A percentile compares a stretch with the other conserved stretches of the same genome.
Evolutionary conservation across 2,329 filamentous ascomycete genomes (phyloP).

Genomic region (Colletotrichum camelliae): DNA sequence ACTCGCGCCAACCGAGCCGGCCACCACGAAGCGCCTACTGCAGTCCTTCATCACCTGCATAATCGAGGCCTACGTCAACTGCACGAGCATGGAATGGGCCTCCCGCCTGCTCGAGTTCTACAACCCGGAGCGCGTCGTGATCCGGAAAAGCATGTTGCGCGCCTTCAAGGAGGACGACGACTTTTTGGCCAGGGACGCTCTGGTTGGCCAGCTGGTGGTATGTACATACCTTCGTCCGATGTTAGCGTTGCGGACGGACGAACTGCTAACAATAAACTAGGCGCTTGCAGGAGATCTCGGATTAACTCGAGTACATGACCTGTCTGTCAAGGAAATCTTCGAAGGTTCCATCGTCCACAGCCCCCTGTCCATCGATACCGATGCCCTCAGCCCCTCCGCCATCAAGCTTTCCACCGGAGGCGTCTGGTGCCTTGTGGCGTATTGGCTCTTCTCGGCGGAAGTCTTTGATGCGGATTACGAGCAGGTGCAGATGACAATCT

Average conservation of each 20-base stretch:
- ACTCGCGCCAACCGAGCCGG: conserved; percentile 60
- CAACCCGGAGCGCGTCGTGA: conserved; percentile 67
- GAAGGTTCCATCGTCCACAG: conserved; percentile 45
- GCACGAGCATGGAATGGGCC: conserved; percentile 65
- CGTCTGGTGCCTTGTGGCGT: conserved; percentile 63
- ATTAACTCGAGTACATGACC: conserved; percentile 44
- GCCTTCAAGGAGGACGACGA: conserved; percentile 68
- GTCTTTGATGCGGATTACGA: conserved; percentile 64
- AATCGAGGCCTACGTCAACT: conserved; percentile 74
- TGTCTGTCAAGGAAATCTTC: conserved; percentile 50
- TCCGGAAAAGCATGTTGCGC: conserved; percentile 65
- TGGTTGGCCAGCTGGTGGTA: conserved; percentile 76
- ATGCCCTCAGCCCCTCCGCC: conserved; percentile 52
- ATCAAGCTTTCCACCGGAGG: conserved; percentile 66
- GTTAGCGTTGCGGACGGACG: background rate
- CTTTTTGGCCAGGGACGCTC: conserved; percentile 65
- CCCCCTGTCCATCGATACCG: conserved; percentile 51
- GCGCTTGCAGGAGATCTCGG: conserved; percentile 69
- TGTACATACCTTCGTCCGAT: conserved; percentile 28
- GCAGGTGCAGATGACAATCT: conserved; percentile 59
- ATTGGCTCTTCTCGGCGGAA: conserved; percentile 67
- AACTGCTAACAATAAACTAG: conserved; percentile 34
- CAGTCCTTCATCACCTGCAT: conserved; percentile 82
- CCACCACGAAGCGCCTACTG: conserved; percentile 68
- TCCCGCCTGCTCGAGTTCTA: conserved; percentile 72